Evolutionary conservation across 139 green algal species (phyloP).

Genomic region (Chlamydomonas sp.): DNA sequence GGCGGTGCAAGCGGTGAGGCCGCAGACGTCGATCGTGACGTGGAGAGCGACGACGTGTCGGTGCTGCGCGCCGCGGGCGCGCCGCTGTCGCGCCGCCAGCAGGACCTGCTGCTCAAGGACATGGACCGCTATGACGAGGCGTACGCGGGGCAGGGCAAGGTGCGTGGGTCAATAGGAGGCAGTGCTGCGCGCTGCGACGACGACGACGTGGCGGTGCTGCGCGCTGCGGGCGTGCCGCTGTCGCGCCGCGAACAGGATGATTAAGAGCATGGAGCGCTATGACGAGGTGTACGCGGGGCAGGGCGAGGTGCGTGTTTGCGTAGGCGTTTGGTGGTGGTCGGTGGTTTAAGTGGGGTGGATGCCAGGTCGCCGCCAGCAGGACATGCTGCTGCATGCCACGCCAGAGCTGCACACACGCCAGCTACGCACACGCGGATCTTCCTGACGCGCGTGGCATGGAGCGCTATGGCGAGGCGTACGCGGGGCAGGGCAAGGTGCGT

Average conservation of each 20-base stretch:
- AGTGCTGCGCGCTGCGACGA: neutral
- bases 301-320: constrained; percentile 5
- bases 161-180: too few species aligned
- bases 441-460: too few species aligned
- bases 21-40: too few species aligned
- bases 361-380: too few species aligned
- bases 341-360: too few species aligned
- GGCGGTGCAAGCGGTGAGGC: too few species aligned
- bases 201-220: neutral
- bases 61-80: neutral
- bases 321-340: too few species aligned
- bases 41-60: neutral
- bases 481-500: too few species aligned
- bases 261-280: constrained; percentile 7
- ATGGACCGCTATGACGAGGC: constrained; percentile 14
- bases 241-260: constrained; percentile 5
- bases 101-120: constrained; percentile 11
- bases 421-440: too few species aligned
- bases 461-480: too few species aligned
- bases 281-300: neutral
- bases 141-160: neutral
- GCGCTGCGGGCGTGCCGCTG: neutral
- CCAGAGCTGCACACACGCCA: too few species aligned
- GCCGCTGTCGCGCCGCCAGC: neutral
- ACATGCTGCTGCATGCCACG: too few species aligned